Percentiles rank a stretch among this genome's conserved stretches.
Evolutionary conservation across 192 early-diverging fungal genomes (phyloP).

Genomic region (Linnemannia zychae): DNA sequence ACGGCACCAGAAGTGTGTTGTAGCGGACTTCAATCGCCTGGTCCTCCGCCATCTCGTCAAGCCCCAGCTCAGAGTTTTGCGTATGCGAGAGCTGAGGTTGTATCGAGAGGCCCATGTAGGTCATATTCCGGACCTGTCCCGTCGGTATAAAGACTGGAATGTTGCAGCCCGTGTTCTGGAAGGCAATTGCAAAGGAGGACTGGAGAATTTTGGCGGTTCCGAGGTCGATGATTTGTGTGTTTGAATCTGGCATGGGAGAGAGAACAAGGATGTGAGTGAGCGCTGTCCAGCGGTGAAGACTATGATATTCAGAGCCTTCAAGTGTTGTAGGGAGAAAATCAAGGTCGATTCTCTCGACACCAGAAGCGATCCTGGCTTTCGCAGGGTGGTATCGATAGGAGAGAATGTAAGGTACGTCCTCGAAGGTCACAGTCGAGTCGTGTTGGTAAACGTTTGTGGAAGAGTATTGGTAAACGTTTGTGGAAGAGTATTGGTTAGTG

Average conservation of each 20-base stretch:
- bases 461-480: conserved; percentile 17
- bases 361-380: conserved; percentile 30
- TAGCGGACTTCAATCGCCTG: conserved; percentile 54
- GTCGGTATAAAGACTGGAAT: conserved; percentile 73
- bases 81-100: conserved; percentile 35
- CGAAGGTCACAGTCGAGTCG: conserved; percentile 50
- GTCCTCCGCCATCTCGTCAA: conserved; percentile 49
- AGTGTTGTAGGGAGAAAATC: conserved; percentile 55
- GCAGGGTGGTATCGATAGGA: conserved; percentile 59
- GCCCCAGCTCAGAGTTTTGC: conserved; percentile 18
- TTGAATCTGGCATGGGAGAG: conserved; percentile 23
- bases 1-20: conserved; percentile 48
- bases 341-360: conserved; percentile 52
- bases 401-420: conserved; percentile 48
- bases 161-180: conserved; percentile 75
- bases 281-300: conserved; percentile 80
- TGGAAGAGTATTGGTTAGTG: not conserved
- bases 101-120: conserved; percentile 50
- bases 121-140: conserved; percentile 47
- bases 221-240: conserved; percentile 64
- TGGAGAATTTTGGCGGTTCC: conserved; percentile 72
- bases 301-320: conserved; percentile 57
- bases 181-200: conserved; percentile 77
- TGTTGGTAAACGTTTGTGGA: conserved; percentile 38
- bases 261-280: conserved; percentile 69